Evolutionary conservation across 305 asterid genomes (phyloP), one percentile per base, ranked within the genome.

Genomic region (Rubia tinctorum): DNA sequence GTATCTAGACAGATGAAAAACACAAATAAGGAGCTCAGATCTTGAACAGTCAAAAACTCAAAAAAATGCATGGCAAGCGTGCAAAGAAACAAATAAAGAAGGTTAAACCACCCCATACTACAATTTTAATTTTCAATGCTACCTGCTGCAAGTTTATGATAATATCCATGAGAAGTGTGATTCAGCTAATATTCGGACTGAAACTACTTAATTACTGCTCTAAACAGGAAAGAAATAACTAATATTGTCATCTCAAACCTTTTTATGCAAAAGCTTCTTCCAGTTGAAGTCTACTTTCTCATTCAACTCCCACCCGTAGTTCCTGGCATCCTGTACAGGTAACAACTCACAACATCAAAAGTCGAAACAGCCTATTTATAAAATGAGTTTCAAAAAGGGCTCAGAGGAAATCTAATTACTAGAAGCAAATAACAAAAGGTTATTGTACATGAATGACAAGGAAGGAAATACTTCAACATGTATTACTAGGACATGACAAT

Each of bases 201-300:
- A 17, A 5, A 17, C 51, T 49, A 56, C 39, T 58, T 27, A 30
- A 55, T 66, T 23, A 66, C 62, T 17, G 3, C 17, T 56, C 18
- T 18, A 20, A 75, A 13, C 61, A 13, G 15, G 30, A 75, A 67
- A 10, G 27, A 30, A 12, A 20, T 23, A 25, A 37, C 20, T 20
- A 66, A 66, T 56, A 56, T 49, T 22, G 56, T n/a, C 23, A 66
- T 27, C 15, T 71, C 81, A 66, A n/a, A 89, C 99, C 97, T 95
- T 95, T 83, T 95, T 95, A 4, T 92, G 94, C 76, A 95, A 73
- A 76, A 95, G 99, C 79, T 86, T 95, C 92, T 95, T 91, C 99
- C 99, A 95, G 76, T 91, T 86, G 86, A 92, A 95, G 79, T 91
- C 87, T 77, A 82, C 73, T 55, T 70, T 89, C 80, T 92, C 96